Percentiles rank a stretch among this genome's conserved stretches.
phyloP scores from a whole-genome alignment of 345 rosid species.

The Iberis pinnata region DNA sequence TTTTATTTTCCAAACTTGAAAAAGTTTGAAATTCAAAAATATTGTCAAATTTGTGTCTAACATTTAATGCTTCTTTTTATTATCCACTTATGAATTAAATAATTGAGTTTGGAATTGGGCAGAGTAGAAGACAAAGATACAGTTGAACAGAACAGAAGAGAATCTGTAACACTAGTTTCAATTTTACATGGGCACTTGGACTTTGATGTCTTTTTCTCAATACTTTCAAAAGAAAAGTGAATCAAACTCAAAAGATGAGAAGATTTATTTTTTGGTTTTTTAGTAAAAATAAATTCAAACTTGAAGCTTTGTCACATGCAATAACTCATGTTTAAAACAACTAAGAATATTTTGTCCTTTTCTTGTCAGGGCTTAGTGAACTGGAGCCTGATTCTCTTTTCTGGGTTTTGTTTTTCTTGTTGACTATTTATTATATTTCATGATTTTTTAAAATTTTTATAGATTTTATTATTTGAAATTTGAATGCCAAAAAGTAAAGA shows the following conservation, averaged over 20 bases:
- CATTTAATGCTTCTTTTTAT: constrained; percentile 21
- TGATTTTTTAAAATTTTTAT: neutral
- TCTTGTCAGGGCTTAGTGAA: constrained; percentile 29
- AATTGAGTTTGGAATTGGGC: constrained; percentile 16
- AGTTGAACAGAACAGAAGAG: constrained; percentile 31
- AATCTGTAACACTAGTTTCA: constrained; percentile 34
- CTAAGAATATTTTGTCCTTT: constrained; percentile 24
- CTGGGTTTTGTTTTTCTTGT: constrained; percentile 7
- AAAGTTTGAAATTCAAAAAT: constrained; percentile 36
- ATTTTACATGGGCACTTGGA: constrained; percentile 25
- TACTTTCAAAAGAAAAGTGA: constrained; percentile 10
- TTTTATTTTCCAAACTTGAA: constrained; percentile 13
- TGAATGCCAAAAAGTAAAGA: constrained; percentile 14
- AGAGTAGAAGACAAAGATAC: constrained; percentile 37
- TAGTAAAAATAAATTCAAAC: neutral
- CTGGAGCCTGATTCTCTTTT: constrained; percentile 31
- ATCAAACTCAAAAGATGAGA: constrained; percentile 8
- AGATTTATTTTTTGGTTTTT: neutral
- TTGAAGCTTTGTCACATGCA: constrained; percentile 27
- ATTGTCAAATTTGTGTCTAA: constrained; percentile 6
- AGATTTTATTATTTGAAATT: constrained; percentile 19
- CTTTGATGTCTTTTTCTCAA: constrained; percentile 22
- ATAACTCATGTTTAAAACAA: constrained; percentile 21
- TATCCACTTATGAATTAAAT: constrained; percentile 14
- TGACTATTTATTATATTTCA: constrained; percentile 7